Evolutionary conservation across 768 basidiomycete species (phyloP).

Genomic region (Cyclocybe cylindracea): DNA sequence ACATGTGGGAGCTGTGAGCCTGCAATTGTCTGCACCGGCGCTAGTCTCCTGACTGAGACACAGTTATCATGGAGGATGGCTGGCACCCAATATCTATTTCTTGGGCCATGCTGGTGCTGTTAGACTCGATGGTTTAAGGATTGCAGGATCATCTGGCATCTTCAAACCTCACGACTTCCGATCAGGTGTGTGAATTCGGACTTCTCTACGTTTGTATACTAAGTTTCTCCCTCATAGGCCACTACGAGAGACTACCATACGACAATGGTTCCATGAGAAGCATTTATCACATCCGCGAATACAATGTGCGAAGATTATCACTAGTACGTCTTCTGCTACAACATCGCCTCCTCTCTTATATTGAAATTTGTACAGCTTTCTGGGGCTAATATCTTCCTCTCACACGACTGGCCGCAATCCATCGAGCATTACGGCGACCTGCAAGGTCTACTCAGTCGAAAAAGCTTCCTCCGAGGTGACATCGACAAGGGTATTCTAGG

Average conservation of each 20-base stretch:
- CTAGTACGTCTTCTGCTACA: constrained; percentile 45
- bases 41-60: neutral
- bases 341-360: constrained; percentile 12
- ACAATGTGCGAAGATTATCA: constrained; percentile 76
- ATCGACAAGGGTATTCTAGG: constrained; percentile 69
- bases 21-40: neutral
- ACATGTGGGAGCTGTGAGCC: constrained; percentile 91
- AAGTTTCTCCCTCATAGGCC: constrained; percentile 44
- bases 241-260: constrained; percentile 84
- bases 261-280: constrained; percentile 70
- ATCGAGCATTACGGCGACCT: constrained; percentile 85
- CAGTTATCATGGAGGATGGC: constrained; percentile 96
- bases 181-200: constrained; percentile 44
- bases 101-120: constrained; percentile 91
- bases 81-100: constrained; percentile 96
- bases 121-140: constrained; percentile 82
- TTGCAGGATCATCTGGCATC: constrained; percentile 92
- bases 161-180: constrained; percentile 78
- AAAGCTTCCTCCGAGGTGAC: constrained; percentile 77
- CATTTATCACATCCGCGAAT: constrained; percentile 90
- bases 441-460: constrained; percentile 62
- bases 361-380: constrained; percentile 44
- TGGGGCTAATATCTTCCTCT: constrained; percentile 77
- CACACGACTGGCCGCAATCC: constrained; percentile 93
- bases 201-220: neutral